Conservation (phyloP, 2,329 filamentous ascomycete genomes). For the Dichotomopilus funicola region DNA sequence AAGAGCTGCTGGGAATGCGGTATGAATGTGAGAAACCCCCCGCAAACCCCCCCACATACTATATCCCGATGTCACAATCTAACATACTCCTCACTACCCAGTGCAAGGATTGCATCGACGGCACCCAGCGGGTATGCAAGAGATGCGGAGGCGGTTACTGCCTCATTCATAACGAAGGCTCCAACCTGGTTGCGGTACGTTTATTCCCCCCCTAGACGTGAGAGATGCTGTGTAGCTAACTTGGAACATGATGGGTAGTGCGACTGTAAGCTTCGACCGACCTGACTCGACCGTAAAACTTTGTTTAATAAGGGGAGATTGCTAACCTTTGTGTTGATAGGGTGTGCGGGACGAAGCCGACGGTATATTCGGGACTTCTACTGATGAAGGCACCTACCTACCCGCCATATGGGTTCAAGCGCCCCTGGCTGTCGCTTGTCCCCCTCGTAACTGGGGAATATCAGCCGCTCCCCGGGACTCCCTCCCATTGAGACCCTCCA, state of each 20-base stretch:
- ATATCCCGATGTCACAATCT: background rate
- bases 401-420: background rate
- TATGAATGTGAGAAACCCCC: constrained; percentile 53
- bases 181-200: constrained; percentile 39
- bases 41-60: background rate
- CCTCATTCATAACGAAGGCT: constrained; percentile 74
- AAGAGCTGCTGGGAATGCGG: constrained; percentile 82
- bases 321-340: background rate
- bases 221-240: constrained; percentile 4
- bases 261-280: constrained; percentile 36
- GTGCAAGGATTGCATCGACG: constrained; percentile 69
- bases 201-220: background rate
- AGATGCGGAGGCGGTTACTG: constrained; percentile 77
- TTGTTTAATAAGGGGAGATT: background rate
- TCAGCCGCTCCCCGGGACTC: too few relatives aligned
- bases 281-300: background rate
- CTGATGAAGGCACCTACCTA: background rate
- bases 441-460: too few relatives aligned
- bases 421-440: too few relatives aligned
- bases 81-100: constrained; percentile 30
- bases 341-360: constrained; percentile 8
- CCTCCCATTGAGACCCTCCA: too few relatives aligned
- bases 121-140: constrained; percentile 64
- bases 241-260: constrained; percentile 30
- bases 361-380: constrained; percentile 4